phyloP scores from a whole-genome alignment of 192 early-diverging fungal species.

The Gamsiella multidivaricata region DNA sequence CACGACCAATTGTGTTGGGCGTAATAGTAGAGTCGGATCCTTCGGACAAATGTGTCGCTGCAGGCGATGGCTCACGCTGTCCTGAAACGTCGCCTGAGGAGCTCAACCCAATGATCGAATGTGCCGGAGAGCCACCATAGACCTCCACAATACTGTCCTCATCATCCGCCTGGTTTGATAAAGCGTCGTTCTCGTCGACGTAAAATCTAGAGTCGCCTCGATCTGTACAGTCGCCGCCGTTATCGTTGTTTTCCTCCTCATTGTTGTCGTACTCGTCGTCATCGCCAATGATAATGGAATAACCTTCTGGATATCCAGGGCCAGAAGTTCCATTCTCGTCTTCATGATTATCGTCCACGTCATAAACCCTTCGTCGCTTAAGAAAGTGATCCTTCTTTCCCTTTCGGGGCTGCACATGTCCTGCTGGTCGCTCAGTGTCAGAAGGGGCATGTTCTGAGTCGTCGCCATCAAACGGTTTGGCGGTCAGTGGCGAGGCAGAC shows the following conservation, averaged over 20 bases:
- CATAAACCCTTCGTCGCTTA: slow-evolving; percentile 13
- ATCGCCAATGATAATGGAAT: slow-evolving; percentile 20
- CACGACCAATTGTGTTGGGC: neutral
- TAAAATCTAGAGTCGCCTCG: neutral
- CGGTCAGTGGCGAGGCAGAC: slow-evolving; percentile 9
- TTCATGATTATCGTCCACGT: slow-evolving; percentile 12
- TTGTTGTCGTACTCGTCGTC: slow-evolving; percentile 16
- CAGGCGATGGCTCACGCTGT: neutral
- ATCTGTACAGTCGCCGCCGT: neutral
- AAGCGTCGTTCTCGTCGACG: neutral
- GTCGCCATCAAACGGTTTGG: slow-evolving; percentile 4
- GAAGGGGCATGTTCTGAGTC: neutral
- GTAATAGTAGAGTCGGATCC: slow-evolving; percentile 21
- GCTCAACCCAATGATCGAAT: neutral
- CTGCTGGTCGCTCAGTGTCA: neutral
- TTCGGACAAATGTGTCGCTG: neutral
- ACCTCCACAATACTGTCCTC: slow-evolving; percentile 16
- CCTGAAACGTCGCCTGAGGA: neutral
- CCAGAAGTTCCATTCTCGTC: neutral
- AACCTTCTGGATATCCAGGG: neutral
- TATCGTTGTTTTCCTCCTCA: neutral
- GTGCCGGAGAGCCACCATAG: slow-evolving; percentile 11
- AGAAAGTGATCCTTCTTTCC: neutral
- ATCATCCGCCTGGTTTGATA: slow-evolving; percentile 20
- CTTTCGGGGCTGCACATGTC: neutral